Percentiles rank a stretch among this genome's conserved stretches.
phyloP scores from a whole-genome alignment of 2,329 filamentous ascomycete species.

The Arachnomyces sp. region DNA sequence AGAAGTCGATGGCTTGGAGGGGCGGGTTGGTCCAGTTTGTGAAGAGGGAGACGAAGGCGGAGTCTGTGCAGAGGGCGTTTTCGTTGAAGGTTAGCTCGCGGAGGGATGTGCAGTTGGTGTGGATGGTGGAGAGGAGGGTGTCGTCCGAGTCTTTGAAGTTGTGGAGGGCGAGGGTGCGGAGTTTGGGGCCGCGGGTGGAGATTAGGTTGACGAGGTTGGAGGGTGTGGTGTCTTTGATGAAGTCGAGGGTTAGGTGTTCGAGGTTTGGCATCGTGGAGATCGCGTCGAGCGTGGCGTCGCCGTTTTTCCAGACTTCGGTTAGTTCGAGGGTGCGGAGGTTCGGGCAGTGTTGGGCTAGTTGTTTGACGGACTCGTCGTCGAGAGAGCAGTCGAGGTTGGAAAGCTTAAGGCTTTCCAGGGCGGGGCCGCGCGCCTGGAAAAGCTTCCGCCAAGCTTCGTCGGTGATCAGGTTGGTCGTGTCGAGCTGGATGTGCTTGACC shows the following conservation, averaged over 20 bases:
- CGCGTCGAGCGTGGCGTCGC: slow-evolving; percentile 54
- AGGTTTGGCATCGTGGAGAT: slow-evolving; percentile 57
- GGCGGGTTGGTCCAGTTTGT: slow-evolving; percentile 65
- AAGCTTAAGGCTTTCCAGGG: slow-evolving; percentile 62
- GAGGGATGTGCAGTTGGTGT: slow-evolving; percentile 58
- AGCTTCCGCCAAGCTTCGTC: slow-evolving; percentile 66
- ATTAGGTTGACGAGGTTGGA: slow-evolving; percentile 56
- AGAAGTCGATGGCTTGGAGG: slow-evolving; percentile 63
- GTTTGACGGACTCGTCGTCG: slow-evolving; percentile 57
- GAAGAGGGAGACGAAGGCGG: slow-evolving; percentile 65
- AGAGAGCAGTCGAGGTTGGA: slow-evolving; percentile 80
- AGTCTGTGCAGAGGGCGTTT: slow-evolving; percentile 67
- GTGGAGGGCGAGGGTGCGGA: slow-evolving; percentile 72
- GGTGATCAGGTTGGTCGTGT: slow-evolving; percentile 75
- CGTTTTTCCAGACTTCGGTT: slow-evolving; percentile 67
- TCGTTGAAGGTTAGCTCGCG: slow-evolving; percentile 73
- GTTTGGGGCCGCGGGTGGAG: slow-evolving; percentile 50
- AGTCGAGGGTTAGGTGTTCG: slow-evolving; percentile 65
- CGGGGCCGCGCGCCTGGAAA: slow-evolving; percentile 55
- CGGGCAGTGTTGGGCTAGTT: slow-evolving; percentile 57
- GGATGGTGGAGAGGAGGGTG: slow-evolving; percentile 60
- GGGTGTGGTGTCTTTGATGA: slow-evolving; percentile 49
- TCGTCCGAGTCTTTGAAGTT: slow-evolving; percentile 60
- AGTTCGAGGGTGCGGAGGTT: slow-evolving; percentile 69
- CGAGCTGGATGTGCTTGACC: slow-evolving; percentile 67